Percentiles rank a stretch among this genome's conserved stretches.
Evolutionary conservation across 306 rosid genomes (phyloP).

Genomic region (Pterocarpus santalinus): DNA sequence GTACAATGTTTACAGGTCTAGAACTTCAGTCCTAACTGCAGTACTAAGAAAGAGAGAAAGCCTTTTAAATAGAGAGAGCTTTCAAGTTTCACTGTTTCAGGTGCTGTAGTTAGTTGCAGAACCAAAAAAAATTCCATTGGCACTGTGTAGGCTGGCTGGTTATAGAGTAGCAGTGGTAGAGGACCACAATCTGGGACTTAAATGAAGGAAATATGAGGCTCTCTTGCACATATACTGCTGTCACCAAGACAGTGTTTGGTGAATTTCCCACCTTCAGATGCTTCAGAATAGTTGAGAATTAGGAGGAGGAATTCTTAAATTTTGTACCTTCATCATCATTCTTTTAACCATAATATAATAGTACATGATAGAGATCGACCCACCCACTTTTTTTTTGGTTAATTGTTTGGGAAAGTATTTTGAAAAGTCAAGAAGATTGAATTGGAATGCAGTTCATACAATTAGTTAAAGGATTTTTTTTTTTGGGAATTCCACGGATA

Average conservation of each 20-base stretch:
- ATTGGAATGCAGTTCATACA: neutral
- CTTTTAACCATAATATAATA: slow-evolving; percentile 9
- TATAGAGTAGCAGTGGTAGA: neutral
- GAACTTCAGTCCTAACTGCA: neutral
- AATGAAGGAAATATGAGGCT: slow-evolving; percentile 33
- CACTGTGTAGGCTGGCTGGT: slow-evolving; percentile 27
- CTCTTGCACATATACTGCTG: neutral
- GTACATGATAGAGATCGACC: slow-evolving; percentile 26
- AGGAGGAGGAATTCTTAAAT: neutral
- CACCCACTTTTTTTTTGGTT: slow-evolving; percentile 17
- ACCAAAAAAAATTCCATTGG: slow-evolving; percentile 38
- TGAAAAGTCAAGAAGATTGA: slow-evolving; percentile 30
- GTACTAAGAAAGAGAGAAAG: slow-evolving; percentile 3
- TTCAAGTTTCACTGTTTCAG: slow-evolving; percentile 38
- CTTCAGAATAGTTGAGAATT: slow-evolving; percentile 20
- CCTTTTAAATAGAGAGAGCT: slow-evolving; percentile 35
- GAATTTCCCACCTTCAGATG: slow-evolving; percentile 49
- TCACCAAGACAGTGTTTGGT: slow-evolving; percentile 20
- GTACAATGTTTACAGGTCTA: slow-evolving; percentile 17
- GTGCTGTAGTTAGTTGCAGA: slow-evolving; percentile 47
- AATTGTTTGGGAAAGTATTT: neutral
- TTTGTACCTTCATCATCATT: slow-evolving; percentile 19
- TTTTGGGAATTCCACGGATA: too few relatives aligned
- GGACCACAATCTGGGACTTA: slow-evolving; percentile 42
- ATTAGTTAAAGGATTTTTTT: too few relatives aligned